These are phyloP conservation scores for Cutaneotrichosporon cutaneum DNA, from an alignment of 1,284 basidiomycete genomes.

Conservation along the genomic window DNA sequence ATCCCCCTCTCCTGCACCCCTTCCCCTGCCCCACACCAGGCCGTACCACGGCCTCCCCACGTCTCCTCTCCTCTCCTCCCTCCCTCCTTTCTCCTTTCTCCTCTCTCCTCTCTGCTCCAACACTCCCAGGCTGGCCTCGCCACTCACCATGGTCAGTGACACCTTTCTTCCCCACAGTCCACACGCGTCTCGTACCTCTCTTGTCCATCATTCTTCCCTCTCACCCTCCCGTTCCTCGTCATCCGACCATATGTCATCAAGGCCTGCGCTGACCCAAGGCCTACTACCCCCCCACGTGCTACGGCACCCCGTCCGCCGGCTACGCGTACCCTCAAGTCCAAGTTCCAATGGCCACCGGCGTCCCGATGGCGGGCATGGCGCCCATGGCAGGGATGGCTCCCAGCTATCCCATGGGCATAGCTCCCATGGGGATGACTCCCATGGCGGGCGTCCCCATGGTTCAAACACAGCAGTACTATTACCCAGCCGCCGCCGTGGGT, in stretches of 20 bases:
- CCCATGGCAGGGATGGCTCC: background rate
- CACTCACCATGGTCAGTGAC: constrained; percentile 3
- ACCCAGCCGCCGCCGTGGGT: background rate
- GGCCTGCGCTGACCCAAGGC: background rate
- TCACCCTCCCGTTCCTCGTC: no score
- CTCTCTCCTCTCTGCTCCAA: no score
- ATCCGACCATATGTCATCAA: no score
- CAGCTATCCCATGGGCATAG: no score
- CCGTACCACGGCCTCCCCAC: no score
- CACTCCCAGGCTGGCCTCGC: background rate
- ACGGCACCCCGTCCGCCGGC: background rate
- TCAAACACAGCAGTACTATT: background rate
- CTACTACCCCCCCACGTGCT: background rate
- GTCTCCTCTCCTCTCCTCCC: no score
- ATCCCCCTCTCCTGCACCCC: no score
- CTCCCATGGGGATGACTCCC: background rate
- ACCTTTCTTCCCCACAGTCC: background rate
- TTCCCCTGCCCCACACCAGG: no score
- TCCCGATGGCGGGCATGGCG: background rate
- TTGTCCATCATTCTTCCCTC: background rate
- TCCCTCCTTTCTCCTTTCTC: background rate
- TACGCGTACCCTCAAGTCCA: background rate
- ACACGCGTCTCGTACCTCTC: background rate
- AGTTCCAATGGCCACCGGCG: background rate
- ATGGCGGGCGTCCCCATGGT: background rate